A percentile compares a stretch with the other conserved stretches of the same genome.
These are phyloP conservation scores for Amylocarpus encephaloides DNA, from an alignment of 2,329 filamentous ascomycete genomes.

Conservation along the genomic window DNA sequence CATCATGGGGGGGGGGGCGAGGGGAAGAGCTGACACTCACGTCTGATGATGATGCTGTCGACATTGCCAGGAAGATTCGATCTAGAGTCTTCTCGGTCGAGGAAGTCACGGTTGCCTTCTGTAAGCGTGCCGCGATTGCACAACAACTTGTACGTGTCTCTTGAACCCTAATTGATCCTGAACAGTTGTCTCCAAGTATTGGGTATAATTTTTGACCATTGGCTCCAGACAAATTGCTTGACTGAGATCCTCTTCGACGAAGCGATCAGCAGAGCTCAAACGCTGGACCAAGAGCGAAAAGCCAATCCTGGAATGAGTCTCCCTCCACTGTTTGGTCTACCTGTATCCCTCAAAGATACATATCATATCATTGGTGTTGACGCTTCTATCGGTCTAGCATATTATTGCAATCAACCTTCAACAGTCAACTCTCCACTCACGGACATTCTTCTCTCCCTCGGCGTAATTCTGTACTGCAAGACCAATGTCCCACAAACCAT, in stretches of 20 bases:
- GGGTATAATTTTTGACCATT: no score
- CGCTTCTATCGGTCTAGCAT: constrained; percentile 49
- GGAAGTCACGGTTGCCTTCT: constrained; percentile 41
- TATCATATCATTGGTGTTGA: constrained; percentile 49
- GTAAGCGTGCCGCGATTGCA: constrained; percentile 43
- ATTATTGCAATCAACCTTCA: constrained; percentile 46
- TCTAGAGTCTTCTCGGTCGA: constrained; percentile 21
- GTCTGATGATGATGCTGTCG: constrained; percentile 26
- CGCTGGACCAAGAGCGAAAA: constrained; percentile 38
- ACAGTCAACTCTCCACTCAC: constrained; percentile 50
- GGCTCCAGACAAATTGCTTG: constrained; percentile 31
- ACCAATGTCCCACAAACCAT: constrained; percentile 61
- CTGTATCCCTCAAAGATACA: constrained; percentile 53
- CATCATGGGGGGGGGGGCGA: no score
- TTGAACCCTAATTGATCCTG: no score
- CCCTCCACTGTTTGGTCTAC: constrained; percentile 57
- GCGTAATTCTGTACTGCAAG: constrained; percentile 63
- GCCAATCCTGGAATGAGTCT: constrained; percentile 35
- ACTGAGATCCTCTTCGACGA: constrained; percentile 45
- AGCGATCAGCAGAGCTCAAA: constrained; percentile 39
- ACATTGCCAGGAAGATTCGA: constrained; percentile 21
- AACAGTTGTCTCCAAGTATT: no score
- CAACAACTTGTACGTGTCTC: constrained; percentile 36
- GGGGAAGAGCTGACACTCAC: constrained; percentile 25
- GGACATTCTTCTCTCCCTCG: constrained; percentile 49